Percentiles rank a stretch among this genome's conserved stretches.
These are phyloP conservation scores for Pascua sp. DNA, from an alignment of 1,284 basidiomycete genomes.

Conservation along the genomic window DNA sequence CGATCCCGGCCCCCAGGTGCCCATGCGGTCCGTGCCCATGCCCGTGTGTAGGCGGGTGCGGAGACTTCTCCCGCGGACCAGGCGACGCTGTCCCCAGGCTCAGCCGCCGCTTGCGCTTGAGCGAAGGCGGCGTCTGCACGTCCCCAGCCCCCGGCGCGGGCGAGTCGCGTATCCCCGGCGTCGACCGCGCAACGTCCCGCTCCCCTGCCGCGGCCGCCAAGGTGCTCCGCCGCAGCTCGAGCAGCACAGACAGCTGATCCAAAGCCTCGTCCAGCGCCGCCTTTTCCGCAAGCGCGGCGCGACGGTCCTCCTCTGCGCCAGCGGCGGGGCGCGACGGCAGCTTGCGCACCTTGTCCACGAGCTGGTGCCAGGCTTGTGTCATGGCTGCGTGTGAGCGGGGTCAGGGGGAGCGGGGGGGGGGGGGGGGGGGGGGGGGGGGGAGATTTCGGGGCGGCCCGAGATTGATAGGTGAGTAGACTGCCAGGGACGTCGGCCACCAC, in stretches of 20 bases:
- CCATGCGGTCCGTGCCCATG: neutral
- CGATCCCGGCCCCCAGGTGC: neutral
- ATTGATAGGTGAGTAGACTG: neutral
- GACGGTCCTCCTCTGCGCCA: conserved; percentile 12
- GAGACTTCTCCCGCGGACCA: conserved; percentile 10
- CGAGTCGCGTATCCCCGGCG: conserved; percentile 1
- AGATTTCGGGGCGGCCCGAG: neutral
- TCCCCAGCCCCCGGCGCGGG: conserved; percentile 7
- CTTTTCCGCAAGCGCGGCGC: conserved; percentile 23
- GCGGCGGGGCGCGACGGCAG: conserved; percentile 23
- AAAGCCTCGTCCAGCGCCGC: conserved; percentile 34
- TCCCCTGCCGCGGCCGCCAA: neutral
- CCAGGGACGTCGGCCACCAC: neutral
- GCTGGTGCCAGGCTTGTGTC: conserved; percentile 38
- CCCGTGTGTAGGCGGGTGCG: conserved; percentile 19
- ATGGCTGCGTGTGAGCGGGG: conserved; percentile 20
- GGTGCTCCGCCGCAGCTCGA: conserved; percentile 21
- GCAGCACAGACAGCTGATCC: conserved; percentile 34
- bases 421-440: neutral
- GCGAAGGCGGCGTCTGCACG: conserved; percentile 11
- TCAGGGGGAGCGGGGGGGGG: neutral
- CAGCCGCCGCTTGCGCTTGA: conserved; percentile 18
- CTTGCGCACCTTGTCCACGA: conserved; percentile 40
- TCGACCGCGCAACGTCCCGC: neutral
- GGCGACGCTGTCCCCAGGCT: conserved; percentile 12